These are phyloP conservation scores for Monascus purpureus DNA, from an alignment of 495 filamentous ascomycete genomes.

Conservation along the genomic window DNA sequence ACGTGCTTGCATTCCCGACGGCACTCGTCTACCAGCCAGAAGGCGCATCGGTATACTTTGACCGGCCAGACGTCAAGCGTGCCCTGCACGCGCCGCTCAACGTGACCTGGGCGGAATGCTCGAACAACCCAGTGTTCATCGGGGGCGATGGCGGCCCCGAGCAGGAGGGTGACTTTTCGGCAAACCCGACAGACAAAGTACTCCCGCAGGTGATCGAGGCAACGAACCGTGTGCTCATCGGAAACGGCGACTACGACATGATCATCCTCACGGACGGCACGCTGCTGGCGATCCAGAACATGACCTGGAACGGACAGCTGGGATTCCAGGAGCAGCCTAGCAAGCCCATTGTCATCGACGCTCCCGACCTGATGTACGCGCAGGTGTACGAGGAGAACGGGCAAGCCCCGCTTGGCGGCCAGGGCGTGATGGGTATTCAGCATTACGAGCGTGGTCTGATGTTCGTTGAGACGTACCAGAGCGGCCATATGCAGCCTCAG, in stretches of 20 bases:
- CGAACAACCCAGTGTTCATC: slow-evolving; percentile 25
- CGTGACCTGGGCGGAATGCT: slow-evolving; percentile 29
- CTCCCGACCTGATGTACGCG: slow-evolving; percentile 22
- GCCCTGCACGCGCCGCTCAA: slow-evolving; percentile 41
- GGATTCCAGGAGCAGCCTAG: slow-evolving; percentile 37
- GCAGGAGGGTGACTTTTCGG: slow-evolving; percentile 22
- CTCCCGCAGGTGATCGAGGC: slow-evolving; percentile 49
- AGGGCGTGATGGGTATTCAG: slow-evolving; percentile 49
- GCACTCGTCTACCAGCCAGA: slow-evolving; percentile 23
- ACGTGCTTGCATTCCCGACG: slow-evolving; percentile 34
- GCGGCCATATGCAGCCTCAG: slow-evolving; percentile 55
- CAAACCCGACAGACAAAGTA: slow-evolving; percentile 32
- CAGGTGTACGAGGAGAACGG: slow-evolving; percentile 19
- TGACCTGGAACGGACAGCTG: slow-evolving; percentile 53
- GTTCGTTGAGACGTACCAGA: slow-evolving; percentile 43
- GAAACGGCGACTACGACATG: slow-evolving; percentile 45
- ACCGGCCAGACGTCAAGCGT: slow-evolving; percentile 41
- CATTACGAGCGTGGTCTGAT: slow-evolving; percentile 62
- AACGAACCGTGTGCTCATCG: slow-evolving; percentile 44
- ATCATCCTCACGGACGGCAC: slow-evolving; percentile 50
- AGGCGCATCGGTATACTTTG: slow-evolving; percentile 40
- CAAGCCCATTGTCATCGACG: slow-evolving; percentile 22
- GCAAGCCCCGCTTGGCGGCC: slow-evolving; percentile 12
- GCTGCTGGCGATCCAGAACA: slow-evolving; percentile 49
- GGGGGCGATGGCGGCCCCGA: slow-evolving; percentile 22